Conservation (phyloP, 306 rosid species). For the Erythrophleum fordii region DNA sequence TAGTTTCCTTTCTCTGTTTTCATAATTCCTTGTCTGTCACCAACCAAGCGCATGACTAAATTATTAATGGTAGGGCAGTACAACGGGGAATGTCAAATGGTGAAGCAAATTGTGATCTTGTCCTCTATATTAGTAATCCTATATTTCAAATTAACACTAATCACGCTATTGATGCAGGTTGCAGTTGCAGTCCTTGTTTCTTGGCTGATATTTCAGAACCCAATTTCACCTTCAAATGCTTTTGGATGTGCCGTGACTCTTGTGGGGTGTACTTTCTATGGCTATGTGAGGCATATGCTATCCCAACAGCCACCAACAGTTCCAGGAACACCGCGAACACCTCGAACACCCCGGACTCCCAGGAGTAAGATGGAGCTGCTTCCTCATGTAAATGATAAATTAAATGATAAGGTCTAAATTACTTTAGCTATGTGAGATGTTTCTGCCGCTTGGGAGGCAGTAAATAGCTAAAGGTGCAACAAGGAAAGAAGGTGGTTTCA, state of each 20-base stretch:
- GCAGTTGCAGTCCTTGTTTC: conserved; percentile 92
- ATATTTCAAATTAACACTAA: not conserved
- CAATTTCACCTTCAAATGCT: conserved; percentile 76
- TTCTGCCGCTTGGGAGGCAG: conserved; percentile 41
- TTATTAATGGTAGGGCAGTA: no score
- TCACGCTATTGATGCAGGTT: conserved; percentile 58
- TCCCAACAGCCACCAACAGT: conserved; percentile 64
- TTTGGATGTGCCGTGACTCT: conserved; percentile 89
- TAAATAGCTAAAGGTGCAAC: conserved; percentile 49
- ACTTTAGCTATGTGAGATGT: conserved; percentile 30
- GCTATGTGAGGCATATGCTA: conserved; percentile 79
- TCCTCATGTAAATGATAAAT: conserved; percentile 93
- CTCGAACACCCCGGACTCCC: conserved; percentile 61
- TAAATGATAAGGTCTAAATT: conserved; percentile 79
- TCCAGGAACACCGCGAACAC: conserved; percentile 76
- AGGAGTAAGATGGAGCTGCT: conserved; percentile 78
- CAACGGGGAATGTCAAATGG: not conserved
- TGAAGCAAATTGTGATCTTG: conserved; percentile 6
- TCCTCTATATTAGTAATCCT: not conserved
- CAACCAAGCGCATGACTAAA: not conserved
- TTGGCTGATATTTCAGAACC: conserved; percentile 88
- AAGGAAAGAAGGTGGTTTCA: not conserved
- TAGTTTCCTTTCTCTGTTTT: not conserved
- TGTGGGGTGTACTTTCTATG: conserved; percentile 89
- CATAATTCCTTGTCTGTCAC: not conserved